phyloP scores from a whole-genome alignment of 352 stramenopile genomes.

The Phytophthora kernoviae region DNA sequence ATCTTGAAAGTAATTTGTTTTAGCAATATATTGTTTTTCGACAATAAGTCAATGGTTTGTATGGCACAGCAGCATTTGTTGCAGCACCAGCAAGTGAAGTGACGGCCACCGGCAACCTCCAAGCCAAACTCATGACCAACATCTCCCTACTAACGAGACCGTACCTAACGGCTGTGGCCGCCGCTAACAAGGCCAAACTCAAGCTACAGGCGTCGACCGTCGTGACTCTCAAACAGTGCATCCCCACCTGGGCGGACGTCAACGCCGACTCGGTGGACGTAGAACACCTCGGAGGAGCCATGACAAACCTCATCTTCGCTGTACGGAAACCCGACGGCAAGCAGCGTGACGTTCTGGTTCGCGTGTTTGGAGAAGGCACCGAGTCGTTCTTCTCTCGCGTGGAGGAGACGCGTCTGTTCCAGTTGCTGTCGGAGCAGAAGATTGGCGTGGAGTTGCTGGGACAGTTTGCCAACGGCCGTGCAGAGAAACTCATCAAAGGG shows the following conservation, averaged over 20 bases:
- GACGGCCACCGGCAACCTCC: too few relatives aligned
- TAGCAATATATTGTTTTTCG: too few relatives aligned
- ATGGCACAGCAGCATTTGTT: too few relatives aligned
- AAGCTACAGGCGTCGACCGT: slow-evolving; percentile 76
- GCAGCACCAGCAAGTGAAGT: too few relatives aligned
- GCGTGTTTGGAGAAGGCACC: slow-evolving; percentile 83
- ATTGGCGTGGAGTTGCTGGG: slow-evolving; percentile 79
- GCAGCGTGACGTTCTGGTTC: slow-evolving; percentile 72
- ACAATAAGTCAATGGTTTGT: too few relatives aligned
- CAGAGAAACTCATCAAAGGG: slow-evolving; percentile 79
- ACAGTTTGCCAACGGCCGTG: slow-evolving; percentile 78
- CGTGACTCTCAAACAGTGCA: slow-evolving; percentile 53
- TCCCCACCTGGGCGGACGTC: slow-evolving; percentile 62
- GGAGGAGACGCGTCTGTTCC: slow-evolving; percentile 81
- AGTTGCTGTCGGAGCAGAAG: slow-evolving; percentile 67
- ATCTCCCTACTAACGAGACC: slow-evolving; percentile 9
- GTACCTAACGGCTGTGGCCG: slow-evolving; percentile 53
- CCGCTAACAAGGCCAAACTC: slow-evolving; percentile 69
- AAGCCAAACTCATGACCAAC: too few relatives aligned
- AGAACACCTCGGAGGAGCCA: slow-evolving; percentile 72
- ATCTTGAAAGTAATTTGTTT: too few relatives aligned
- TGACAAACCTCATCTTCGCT: slow-evolving; percentile 89
- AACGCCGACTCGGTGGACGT: slow-evolving; percentile 63
- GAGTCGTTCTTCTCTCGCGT: slow-evolving; percentile 80
- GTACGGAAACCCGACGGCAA: slow-evolving; percentile 72